A percentile compares a stretch with the other conserved stretches of the same genome.
phyloP scores from a whole-genome alignment of 2,329 filamentous ascomycete species.

The Colletotrichum eremochloae region DNA sequence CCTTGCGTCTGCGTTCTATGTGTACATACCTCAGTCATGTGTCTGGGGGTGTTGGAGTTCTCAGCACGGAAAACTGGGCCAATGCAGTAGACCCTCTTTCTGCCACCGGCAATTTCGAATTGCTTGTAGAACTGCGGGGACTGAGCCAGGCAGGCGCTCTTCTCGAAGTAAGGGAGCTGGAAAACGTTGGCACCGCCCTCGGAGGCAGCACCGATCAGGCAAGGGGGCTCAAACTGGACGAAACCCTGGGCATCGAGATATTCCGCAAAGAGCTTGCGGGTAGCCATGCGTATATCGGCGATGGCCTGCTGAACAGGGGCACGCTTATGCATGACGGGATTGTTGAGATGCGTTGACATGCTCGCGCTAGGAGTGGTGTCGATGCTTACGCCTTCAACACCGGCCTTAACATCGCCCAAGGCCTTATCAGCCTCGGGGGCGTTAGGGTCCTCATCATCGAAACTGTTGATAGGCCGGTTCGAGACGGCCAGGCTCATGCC shows the following conservation, averaged over 20 bases:
- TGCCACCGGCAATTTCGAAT: conserved; percentile 83
- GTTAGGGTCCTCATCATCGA: conserved; percentile 67
- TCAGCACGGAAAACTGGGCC: conserved; percentile 89
- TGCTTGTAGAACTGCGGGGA: conserved; percentile 92
- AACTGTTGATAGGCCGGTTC: conserved; percentile 68
- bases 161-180: conserved; percentile 88
- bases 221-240: conserved; percentile 83
- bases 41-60: conserved; percentile 85
- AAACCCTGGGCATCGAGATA: conserved; percentile 26
- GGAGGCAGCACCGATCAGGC: conserved; percentile 88
- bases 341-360: conserved; percentile 88
- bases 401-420: conserved; percentile 48
- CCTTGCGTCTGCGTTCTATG: too few species aligned
- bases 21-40: conserved; percentile 78
- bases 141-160: conserved; percentile 83
- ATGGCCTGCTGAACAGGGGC: conserved; percentile 93
- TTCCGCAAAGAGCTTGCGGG: conserved; percentile 55
- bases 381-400: conserved; percentile 56
- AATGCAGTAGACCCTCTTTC: conserved; percentile 83
- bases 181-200: conserved; percentile 97
- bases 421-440: conserved; percentile 46
- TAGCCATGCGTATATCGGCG: conserved; percentile 61
- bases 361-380: conserved; percentile 76
- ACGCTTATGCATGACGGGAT: conserved; percentile 92
- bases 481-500: conserved; percentile 70